Conservation (phyloP, 495 filamentous ascomycete genomes). For the Collariella sp. region DNA sequence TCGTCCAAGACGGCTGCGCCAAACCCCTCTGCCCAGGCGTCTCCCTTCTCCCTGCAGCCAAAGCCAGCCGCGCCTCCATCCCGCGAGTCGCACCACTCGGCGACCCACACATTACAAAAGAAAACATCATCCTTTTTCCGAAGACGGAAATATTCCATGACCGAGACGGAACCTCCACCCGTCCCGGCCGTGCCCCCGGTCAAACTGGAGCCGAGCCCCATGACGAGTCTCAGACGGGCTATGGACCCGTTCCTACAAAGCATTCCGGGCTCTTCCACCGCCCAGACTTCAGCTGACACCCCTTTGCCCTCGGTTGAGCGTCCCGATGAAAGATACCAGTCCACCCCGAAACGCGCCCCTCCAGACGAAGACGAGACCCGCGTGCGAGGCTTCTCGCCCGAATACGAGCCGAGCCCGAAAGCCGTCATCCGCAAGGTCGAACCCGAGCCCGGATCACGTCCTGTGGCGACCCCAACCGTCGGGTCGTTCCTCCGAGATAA, state of each 20-base stretch:
- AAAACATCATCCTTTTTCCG: constrained; percentile 90
- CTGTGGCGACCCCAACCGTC: constrained; percentile 14
- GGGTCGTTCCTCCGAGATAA: constrained; percentile 29
- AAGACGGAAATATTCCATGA: constrained; percentile 76
- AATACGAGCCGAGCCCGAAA: constrained; percentile 52
- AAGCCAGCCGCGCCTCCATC: constrained; percentile 40
- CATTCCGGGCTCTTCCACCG: constrained; percentile 18
- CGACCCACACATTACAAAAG: constrained; percentile 60
- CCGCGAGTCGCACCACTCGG: constrained; percentile 36
- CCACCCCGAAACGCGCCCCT: neutral
- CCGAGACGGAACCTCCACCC: constrained; percentile 43
- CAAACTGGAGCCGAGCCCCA: constrained; percentile 53
- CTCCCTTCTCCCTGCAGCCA: constrained; percentile 23
- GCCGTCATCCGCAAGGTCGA: constrained; percentile 52
- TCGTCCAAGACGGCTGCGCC: constrained; percentile 38
- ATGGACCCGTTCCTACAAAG: constrained; percentile 77
- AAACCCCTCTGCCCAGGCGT: constrained; percentile 15
- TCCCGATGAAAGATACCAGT: neutral
- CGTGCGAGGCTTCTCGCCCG: constrained; percentile 52
- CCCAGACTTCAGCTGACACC: constrained; percentile 15
- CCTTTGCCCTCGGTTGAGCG: constrained; percentile 11
- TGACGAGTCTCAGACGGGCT: constrained; percentile 75
- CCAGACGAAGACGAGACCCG: constrained; percentile 23
- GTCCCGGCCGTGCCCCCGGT: constrained; percentile 23
- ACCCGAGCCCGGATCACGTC: constrained; percentile 14